Evolutionary conservation across 2,329 filamentous ascomycete genomes (phyloP).

Genomic region (Pseudocercospora macadamiae): DNA sequence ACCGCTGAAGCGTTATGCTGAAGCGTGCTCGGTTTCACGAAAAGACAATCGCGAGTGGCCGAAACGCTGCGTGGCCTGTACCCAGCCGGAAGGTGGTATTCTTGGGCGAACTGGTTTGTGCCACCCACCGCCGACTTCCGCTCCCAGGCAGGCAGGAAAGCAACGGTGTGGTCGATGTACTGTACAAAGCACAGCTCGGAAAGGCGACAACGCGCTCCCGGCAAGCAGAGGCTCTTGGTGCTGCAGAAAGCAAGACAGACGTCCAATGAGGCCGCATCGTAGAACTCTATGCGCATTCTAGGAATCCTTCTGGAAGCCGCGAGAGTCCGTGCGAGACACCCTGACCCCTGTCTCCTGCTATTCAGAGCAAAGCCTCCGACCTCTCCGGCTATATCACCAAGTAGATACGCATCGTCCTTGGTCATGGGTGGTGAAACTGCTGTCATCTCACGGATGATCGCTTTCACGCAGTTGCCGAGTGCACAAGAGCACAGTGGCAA

Average conservation of each 20-base stretch:
- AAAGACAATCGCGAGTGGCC: neutral
- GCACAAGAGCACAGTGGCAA: neutral
- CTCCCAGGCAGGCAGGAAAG: neutral
- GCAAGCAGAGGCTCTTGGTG: neutral
- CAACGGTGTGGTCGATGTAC: neutral
- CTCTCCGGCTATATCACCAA: neutral
- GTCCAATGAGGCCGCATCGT: neutral
- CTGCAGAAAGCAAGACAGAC: neutral
- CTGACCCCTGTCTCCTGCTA: neutral
- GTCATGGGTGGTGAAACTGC: neutral
- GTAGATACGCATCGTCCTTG: neutral
- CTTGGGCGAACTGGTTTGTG: neutral
- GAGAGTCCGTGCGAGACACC: neutral
- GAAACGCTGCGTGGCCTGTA: neutral
- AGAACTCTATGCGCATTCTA: neutral
- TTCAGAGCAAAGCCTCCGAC: neutral
- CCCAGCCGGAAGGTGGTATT: neutral
- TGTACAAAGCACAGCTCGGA: neutral
- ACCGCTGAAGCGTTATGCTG: neutral
- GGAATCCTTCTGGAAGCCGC: slow-evolving; percentile 1
- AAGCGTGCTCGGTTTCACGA: neutral
- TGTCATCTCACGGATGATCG: neutral
- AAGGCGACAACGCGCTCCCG: neutral
- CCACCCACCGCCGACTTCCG: neutral
- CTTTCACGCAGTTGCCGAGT: neutral